These are phyloP conservation scores for Drosera capensis DNA, from an alignment of 148 eudicot species.

Conservation along the genomic window DNA sequence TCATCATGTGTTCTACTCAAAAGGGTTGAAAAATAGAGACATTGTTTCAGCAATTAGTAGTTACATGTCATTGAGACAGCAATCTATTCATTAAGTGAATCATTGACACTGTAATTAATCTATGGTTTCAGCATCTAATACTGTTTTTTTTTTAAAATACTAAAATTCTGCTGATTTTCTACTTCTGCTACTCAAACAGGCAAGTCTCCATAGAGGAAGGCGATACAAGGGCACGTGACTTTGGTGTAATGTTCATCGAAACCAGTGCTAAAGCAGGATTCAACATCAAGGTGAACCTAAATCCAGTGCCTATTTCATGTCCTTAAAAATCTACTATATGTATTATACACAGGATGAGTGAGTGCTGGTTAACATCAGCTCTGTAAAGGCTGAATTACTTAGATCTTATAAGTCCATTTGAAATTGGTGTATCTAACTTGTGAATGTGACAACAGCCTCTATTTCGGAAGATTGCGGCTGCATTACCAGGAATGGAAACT, in stretches of 20 bases:
- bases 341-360: too few relatives aligned
- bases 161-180: neutral
- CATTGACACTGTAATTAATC: too few relatives aligned
- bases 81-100: too few relatives aligned
- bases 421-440: neutral
- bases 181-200: conserved; percentile 28
- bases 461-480: conserved; percentile 60
- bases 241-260: conserved; percentile 70
- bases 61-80: too few relatives aligned
- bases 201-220: conserved; percentile 94
- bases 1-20: too few relatives aligned
- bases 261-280: conserved; percentile 95
- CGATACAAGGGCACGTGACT: conserved; percentile 54
- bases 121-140: too few relatives aligned
- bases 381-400: too few relatives aligned
- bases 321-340: too few relatives aligned
- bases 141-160: neutral
- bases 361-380: too few relatives aligned
- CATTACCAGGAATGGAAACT: conserved; percentile 69
- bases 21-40: too few relatives aligned
- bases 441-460: conserved; percentile 58
- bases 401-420: too few relatives aligned
- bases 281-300: conserved; percentile 51
- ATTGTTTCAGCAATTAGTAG: too few relatives aligned
- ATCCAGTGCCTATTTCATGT: neutral